A percentile compares a stretch with the other conserved stretches of the same genome.
Conservation (phyloP, 805 yeast genomes). For the Deakozyma indianensis region DNA sequence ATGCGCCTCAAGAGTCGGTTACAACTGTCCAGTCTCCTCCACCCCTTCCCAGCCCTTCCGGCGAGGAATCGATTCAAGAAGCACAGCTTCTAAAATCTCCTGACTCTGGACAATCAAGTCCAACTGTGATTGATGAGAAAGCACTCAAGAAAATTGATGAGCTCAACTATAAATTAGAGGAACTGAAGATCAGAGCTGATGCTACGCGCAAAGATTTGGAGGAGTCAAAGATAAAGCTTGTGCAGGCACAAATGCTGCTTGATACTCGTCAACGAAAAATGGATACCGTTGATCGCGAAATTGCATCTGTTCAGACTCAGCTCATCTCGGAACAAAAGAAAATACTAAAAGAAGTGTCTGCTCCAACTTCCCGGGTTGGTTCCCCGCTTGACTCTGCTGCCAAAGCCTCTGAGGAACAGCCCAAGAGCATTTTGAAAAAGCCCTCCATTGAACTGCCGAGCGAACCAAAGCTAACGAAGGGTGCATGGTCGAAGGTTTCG, state of each 20-base stretch:
- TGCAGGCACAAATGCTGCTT: background rate
- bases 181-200: background rate
- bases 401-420: background rate
- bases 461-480: background rate
- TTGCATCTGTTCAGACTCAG: background rate
- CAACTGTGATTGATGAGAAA: background rate
- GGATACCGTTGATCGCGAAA: background rate
- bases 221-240: background rate
- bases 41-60: background rate
- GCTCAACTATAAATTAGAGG: background rate
- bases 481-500: background rate
- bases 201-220: background rate
- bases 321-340: background rate
- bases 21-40: background rate
- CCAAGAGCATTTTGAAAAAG: background rate
- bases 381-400: background rate
- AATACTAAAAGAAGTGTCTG: background rate
- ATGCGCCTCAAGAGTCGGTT: background rate
- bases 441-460: background rate
- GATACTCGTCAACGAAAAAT: background rate
- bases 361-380: background rate
- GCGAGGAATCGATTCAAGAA: background rate
- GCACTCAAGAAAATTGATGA: background rate
- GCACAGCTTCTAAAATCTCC: background rate
- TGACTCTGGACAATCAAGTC: background rate